Percentiles rank a stretch among this genome's conserved stretches.
Conservation (phyloP, 805 yeast species). For the Yarrowia sp. region DNA sequence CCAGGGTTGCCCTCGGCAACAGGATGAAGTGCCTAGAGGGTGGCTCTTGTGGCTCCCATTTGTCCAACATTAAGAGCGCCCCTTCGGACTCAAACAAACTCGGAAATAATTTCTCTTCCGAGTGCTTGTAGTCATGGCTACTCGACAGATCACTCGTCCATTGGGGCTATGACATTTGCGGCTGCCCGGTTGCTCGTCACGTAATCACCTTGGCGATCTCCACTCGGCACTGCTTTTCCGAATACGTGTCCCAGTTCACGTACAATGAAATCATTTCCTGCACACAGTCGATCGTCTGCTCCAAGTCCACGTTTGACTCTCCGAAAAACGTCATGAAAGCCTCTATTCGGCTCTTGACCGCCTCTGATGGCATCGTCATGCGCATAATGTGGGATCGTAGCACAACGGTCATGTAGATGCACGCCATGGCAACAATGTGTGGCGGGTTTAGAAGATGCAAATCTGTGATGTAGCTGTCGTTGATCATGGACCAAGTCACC, state of each 20-base stretch:
- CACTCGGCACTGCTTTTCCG: conserved; percentile 41
- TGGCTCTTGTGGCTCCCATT: no score
- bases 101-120: no score
- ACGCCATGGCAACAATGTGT: conserved; percentile 76
- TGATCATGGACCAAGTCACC: conserved; percentile 82
- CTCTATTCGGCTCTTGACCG: conserved; percentile 47
- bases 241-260: conserved; percentile 83
- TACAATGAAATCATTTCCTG: conserved; percentile 81
- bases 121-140: no score
- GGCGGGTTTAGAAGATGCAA: conserved; percentile 81
- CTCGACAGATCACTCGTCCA: no score
- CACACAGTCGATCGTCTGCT: conserved; percentile 72
- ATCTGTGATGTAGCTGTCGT: conserved; percentile 87
- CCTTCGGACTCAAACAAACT: no score
- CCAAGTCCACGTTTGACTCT: conserved; percentile 69
- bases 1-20: no score
- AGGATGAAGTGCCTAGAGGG: no score
- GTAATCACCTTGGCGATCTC: conserved; percentile 19
- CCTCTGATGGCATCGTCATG: conserved; percentile 38
- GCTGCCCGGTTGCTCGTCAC: no score
- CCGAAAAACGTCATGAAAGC: conserved; percentile 65
- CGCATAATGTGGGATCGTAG: conserved; percentile 41
- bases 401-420: conserved; percentile 75
- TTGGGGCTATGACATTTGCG: no score
- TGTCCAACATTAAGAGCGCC: no score